phyloP scores from a whole-genome alignment of 106 monocot genomes.

The Dioscorea zingiberensis region DNA sequence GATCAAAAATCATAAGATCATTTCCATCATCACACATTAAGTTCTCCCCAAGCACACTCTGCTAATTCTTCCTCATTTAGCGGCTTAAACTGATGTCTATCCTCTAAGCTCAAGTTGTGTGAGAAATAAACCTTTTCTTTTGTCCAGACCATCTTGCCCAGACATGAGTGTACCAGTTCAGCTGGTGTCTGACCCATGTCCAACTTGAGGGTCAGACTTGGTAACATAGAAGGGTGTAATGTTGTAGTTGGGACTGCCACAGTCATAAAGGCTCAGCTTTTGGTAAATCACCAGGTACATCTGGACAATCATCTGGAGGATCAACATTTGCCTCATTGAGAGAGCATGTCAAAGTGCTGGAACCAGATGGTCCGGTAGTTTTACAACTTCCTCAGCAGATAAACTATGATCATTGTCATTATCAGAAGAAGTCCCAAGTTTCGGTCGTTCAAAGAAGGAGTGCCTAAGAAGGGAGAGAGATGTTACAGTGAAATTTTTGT shows the following conservation, averaged over 20 bases:
- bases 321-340: constrained; percentile 34
- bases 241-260: constrained; percentile 69
- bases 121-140: constrained; percentile 20
- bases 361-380: constrained; percentile 25
- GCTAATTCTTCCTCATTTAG: constrained; percentile 27
- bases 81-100: constrained; percentile 3
- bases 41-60: constrained; percentile 45
- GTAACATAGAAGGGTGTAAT: constrained; percentile 26
- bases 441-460: constrained; percentile 38
- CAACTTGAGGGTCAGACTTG: constrained; percentile 38
- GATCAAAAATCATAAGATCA: constrained; percentile 42
- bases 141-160: constrained; percentile 27
- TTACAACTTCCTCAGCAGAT: constrained; percentile 6
- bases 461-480: constrained; percentile 32
- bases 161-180: constrained; percentile 18
- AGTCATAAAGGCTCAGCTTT: constrained; percentile 30
- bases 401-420: constrained; percentile 24
- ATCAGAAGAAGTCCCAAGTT: constrained; percentile 28
- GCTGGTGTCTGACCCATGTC: constrained; percentile 12
- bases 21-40: constrained; percentile 42
- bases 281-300: constrained; percentile 12
- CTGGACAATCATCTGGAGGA: constrained; percentile 38
- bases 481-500: background rate
- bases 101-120: constrained; percentile 15
- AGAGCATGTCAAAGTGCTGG: constrained; percentile 22